phyloP scores from a whole-genome alignment of 1,139 yeast species.

The Kodamaea sp. region DNA sequence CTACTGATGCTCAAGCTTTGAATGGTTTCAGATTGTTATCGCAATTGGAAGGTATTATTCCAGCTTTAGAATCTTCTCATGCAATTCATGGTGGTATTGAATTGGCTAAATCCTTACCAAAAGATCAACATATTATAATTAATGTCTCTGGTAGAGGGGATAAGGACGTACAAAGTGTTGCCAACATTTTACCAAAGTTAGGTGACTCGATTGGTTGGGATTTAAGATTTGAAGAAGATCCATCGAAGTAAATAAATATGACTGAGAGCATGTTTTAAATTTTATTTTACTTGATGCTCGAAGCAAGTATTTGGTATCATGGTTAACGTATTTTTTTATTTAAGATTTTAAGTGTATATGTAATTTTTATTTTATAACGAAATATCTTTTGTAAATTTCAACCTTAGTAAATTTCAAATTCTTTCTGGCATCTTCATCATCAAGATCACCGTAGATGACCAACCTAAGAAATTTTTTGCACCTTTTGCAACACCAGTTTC shows the following conservation, averaged over 20 bases:
- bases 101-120: slow-evolving; percentile 77
- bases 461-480: slow-evolving; percentile 87
- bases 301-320: neutral
- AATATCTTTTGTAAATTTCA: slow-evolving; percentile 13
- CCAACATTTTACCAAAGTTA: slow-evolving; percentile 82
- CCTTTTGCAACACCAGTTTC: slow-evolving; percentile 72
- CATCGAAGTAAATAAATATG: slow-evolving; percentile 25
- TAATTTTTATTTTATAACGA: neutral
- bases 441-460: slow-evolving; percentile 81
- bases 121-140: slow-evolving; percentile 78
- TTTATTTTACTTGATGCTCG: too few relatives aligned
- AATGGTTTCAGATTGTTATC: slow-evolving; percentile 84
- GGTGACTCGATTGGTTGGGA: slow-evolving; percentile 97
- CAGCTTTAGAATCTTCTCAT: slow-evolving; percentile 96
- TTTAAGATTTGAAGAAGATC: slow-evolving; percentile 72
- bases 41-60: slow-evolving; percentile 95
- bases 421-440: slow-evolving; percentile 77
- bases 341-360: neutral
- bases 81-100: slow-evolving; percentile 90
- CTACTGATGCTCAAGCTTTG: slow-evolving; percentile 90
- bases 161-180: slow-evolving; percentile 96
- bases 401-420: slow-evolving; percentile 14
- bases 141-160: slow-evolving; percentile 98
- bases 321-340: neutral
- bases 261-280: neutral